phyloP scores from a whole-genome alignment of 257 asterid genomes.

The Nicotiana attenuata region DNA sequence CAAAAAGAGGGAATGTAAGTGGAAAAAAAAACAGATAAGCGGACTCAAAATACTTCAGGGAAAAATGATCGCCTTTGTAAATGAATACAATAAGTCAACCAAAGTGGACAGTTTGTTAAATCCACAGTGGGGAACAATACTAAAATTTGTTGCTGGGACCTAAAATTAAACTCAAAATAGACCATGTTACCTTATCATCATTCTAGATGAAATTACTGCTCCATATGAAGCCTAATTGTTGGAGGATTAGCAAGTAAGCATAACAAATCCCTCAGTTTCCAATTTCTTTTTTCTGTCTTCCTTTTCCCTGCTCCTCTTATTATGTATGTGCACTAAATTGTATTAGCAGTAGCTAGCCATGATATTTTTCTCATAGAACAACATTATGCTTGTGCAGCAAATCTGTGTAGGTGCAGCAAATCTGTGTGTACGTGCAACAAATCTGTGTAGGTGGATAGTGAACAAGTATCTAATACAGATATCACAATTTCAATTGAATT shows the following conservation, averaged over 20 bases:
- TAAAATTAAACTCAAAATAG: background rate
- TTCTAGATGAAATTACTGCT: background rate
- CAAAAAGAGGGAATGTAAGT: background rate
- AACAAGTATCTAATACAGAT: background rate
- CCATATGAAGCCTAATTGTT: background rate
- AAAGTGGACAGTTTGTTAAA: background rate
- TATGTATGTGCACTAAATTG: background rate
- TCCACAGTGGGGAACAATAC: background rate
- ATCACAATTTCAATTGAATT: background rate
- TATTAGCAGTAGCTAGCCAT: too few species aligned
- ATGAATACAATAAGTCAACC: background rate
- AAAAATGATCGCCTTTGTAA: background rate
- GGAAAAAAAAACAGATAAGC: background rate
- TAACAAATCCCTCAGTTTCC: background rate
- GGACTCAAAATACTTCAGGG: background rate
- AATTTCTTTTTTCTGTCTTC: background rate
- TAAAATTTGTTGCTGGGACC: background rate
- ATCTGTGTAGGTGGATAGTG: background rate
- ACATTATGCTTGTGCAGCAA: background rate
- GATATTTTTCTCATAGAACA: too few species aligned
- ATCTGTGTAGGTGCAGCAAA: background rate
- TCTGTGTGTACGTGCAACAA: background rate
- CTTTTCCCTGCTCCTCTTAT: background rate
- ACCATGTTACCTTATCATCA: background rate
- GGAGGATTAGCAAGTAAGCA: background rate